These are phyloP conservation scores for Rhizoclosmatium sp. DNA, from an alignment of 192 early-diverging fungal genomes.

Conservation along the genomic window DNA sequence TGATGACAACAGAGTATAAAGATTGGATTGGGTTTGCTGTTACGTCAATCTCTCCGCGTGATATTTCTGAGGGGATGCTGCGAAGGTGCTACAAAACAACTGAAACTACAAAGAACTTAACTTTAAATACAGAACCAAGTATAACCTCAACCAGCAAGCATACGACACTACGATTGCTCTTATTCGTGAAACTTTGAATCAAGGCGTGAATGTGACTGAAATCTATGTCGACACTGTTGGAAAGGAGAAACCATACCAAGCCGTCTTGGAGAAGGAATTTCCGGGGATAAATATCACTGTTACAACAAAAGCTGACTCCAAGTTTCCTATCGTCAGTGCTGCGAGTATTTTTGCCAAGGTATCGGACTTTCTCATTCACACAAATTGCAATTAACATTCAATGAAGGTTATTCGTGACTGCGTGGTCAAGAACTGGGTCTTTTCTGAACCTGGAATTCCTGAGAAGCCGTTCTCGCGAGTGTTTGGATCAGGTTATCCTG, in stretches of 20 bases:
- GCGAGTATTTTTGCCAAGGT: constrained; percentile 97
- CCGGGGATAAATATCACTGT: constrained; percentile 84
- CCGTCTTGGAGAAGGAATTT: constrained; percentile 77
- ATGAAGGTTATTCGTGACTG: constrained; percentile 73
- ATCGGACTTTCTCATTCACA: constrained; percentile 4
- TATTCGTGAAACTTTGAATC: constrained; percentile 69
- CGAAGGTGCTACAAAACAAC: constrained; percentile 58
- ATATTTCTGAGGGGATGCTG: constrained; percentile 94
- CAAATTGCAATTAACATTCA: not conserved
- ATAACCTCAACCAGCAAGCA: constrained; percentile 92
- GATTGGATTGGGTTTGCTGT: constrained; percentile 85
- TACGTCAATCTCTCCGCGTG: constrained; percentile 82
- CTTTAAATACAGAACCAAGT: constrained; percentile 66
- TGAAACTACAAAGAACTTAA: constrained; percentile 15
- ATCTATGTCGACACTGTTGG: constrained; percentile 98
- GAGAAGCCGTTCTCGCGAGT: constrained; percentile 43
- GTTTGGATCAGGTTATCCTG: constrained; percentile 94
- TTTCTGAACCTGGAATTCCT: constrained; percentile 64
- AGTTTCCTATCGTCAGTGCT: constrained; percentile 93
- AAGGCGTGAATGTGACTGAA: constrained; percentile 75
- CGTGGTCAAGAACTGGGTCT: constrained; percentile 70
- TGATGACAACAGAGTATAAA: constrained; percentile 56
- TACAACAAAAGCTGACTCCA: constrained; percentile 91
- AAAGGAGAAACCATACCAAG: constrained; percentile 84
- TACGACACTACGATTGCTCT: constrained; percentile 93